Evolutionary conservation across 2,329 filamentous ascomycete genomes (phyloP).

Genomic region (Lecanicillium sp.): DNA sequence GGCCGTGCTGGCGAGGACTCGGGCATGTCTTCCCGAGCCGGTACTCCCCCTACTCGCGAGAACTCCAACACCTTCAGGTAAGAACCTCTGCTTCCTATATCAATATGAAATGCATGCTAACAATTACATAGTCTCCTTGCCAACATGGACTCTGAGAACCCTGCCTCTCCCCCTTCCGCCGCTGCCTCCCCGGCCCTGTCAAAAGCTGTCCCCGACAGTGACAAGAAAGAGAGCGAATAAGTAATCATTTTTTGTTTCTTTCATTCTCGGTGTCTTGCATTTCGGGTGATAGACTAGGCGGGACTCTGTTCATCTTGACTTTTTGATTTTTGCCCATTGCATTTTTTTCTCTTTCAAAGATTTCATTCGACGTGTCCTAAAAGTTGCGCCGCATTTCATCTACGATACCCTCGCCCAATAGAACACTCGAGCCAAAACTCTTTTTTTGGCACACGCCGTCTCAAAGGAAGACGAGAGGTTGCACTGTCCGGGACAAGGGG

Average conservation of each 20-base stretch:
- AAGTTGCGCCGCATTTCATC: conserved; percentile 41
- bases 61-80: conserved; percentile 89
- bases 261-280: conserved; percentile 37
- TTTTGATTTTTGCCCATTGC: conserved; percentile 14
- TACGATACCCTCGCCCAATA: conserved; percentile 47
- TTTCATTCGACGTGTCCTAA: conserved; percentile 40
- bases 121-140: conserved; percentile 43
- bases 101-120: conserved; percentile 9
- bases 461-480: conserved; percentile 24
- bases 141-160: conserved; percentile 57
- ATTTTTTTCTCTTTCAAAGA: conserved; percentile 41
- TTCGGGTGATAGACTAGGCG: conserved; percentile 47
- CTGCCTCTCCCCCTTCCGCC: conserved; percentile 63
- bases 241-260: conserved; percentile 20
- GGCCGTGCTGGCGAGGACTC: conserved; percentile 77
- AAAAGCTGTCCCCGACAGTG: conserved; percentile 54
- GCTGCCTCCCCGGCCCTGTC: conserved; percentile 60
- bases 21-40: conserved; percentile 78
- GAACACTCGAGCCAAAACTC: conserved; percentile 27
- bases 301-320: conserved; percentile 26
- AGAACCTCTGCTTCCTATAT: neutral
- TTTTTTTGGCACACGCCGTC: conserved; percentile 25
- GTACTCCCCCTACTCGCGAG: conserved; percentile 67
- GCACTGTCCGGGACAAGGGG: conserved; percentile 13
- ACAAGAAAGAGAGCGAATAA: conserved; percentile 47